Evolutionary conservation across 202 grass and related monocot species (phyloP).

Genomic region (Panicum virgatum): DNA sequence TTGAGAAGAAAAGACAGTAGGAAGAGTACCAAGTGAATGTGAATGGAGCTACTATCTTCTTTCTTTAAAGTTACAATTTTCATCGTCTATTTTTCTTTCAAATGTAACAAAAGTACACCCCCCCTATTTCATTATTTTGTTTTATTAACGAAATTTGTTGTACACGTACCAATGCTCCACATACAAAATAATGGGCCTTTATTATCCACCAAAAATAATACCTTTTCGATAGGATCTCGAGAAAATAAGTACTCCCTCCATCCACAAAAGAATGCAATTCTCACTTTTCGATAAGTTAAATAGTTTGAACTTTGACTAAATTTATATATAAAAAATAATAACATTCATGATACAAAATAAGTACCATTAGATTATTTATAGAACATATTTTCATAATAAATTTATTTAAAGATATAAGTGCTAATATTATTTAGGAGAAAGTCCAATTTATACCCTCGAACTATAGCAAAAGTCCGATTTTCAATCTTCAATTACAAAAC

Average conservation of each 20-base stretch:
- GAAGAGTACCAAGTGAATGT: background rate
- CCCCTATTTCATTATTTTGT: background rate
- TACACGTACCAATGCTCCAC: background rate
- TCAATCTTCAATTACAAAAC: no score
- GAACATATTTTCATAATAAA: no score
- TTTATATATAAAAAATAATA: no score
- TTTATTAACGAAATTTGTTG: background rate
- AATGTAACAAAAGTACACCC: background rate
- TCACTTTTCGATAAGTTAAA: no score
- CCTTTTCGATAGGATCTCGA: background rate
- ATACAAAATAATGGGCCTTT: background rate
- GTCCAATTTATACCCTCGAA: no score
- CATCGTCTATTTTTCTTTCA: background rate
- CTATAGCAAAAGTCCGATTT: no score
- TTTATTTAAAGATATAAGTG: no score
- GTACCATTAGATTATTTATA: no score
- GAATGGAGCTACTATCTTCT: background rate
- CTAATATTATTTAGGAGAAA: no score
- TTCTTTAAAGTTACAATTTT: background rate
- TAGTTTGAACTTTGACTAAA: no score
- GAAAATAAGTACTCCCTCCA: background rate
- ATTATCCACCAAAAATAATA: background rate
- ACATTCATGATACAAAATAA: no score
- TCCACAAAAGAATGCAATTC: no score
- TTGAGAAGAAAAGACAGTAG: background rate